Base-by-base conservation (phyloP, 305 asterid genomes). In the Withania somnifera region DNA sequence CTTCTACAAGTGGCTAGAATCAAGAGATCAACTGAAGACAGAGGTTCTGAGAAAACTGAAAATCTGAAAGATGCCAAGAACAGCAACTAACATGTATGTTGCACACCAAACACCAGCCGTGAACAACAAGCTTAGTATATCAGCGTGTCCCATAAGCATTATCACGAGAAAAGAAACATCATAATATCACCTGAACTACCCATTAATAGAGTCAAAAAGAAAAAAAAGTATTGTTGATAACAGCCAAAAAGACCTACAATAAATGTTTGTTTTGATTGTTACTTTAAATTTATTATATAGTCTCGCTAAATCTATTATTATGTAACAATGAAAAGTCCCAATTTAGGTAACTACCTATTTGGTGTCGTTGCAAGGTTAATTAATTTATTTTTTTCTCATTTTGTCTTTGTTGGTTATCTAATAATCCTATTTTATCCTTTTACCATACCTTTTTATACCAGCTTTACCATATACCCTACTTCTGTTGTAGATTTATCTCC, bases 21-120 rank as follows among this genome's bases (percentile, higher is more conserved):
- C 75, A 42, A 28, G 66, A 68, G 82, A 58, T 86, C 86, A 88
- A 87, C 61, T 75, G 84, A 26, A 82, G 83, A 89, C 85, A 50
- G 85, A 83, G 47, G 84, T 68, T 68, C 82, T 15, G 58, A 86
- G 51, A 83, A 87, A 86, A 84, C 73, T 75, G 83, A 85, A 85
- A 64, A 88, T 86, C 69, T 87, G 91, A 83, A 92, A 86, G 86
- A 92, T 63, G 64, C 89, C 91, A 50, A 91, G 87, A 85, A 92
- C 83, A 15, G 91, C 97, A 87, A 94, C 94, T 83, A 91, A 84
- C 58, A 90, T 89, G 83, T 90, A 91, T 63, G 91, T 85, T 84
- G 91, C 93, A 87, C 92, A 89, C 98, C 98, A 93, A 87, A 93
- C 90, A 86, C 91, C 96, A 89, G 88, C 95, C 38, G 88, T 91